Conservation (phyloP, 257 asterid genomes). For the Solanum infundibuliforme region DNA sequence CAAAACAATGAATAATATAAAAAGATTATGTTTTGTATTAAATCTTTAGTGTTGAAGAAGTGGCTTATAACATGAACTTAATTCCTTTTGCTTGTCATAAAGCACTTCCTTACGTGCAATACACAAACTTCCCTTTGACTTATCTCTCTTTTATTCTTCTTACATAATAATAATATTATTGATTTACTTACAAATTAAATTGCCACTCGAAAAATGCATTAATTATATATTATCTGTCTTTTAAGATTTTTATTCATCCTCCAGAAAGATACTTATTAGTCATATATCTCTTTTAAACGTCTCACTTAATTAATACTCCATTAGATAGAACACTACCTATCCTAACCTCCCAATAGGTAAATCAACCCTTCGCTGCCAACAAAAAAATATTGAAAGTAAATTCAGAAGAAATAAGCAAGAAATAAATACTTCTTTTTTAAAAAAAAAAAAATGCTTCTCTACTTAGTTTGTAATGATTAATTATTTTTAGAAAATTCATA, state of each 20-base stretch:
- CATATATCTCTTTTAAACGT: not conserved
- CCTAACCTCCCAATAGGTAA: no score
- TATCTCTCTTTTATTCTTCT: not conserved
- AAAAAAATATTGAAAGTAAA: not conserved
- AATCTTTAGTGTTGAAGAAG: not conserved
- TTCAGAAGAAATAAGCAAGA: no score
- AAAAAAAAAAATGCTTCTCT: not conserved
- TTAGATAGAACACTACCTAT: no score
- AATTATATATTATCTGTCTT: no score
- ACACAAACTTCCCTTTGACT: not conserved
- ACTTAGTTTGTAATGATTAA: not conserved
- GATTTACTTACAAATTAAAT: not conserved
- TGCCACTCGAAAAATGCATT: not conserved
- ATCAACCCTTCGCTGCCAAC: no score
- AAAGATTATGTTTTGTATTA: not conserved
- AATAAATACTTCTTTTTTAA: no score
- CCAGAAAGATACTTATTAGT: rapidly evolving
- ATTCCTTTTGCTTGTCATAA: not conserved
- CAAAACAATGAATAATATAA: not conserved
- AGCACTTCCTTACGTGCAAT: not conserved
- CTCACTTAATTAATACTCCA: not conserved
- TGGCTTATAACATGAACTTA: not conserved
- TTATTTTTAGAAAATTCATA: no score
- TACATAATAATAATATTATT: not conserved
- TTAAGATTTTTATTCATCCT: no score